Evolutionary conservation across 164 flowering plant genomes (phyloP).

Genomic region (Aristolochia fimbriata): DNA sequence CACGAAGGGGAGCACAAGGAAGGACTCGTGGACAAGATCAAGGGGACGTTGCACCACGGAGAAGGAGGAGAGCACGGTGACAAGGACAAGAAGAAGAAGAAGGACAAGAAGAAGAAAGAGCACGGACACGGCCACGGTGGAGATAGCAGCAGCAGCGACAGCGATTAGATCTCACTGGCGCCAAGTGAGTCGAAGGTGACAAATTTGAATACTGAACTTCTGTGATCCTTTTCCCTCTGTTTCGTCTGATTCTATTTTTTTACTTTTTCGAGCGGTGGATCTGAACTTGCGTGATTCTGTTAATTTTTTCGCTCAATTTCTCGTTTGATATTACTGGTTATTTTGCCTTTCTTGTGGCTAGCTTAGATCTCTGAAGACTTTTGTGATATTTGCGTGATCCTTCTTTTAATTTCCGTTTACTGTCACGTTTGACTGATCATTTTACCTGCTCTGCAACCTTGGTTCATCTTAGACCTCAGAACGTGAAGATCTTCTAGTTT

Average conservation of each 20-base stretch:
- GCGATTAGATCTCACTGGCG: slow-evolving; percentile 16
- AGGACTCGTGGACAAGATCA: slow-evolving; percentile 24
- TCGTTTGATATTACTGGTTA: no score
- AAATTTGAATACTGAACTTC: neutral
- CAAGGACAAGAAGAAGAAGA: slow-evolving; percentile 24
- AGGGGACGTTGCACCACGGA: slow-evolving; percentile 24
- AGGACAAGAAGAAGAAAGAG: slow-evolving; percentile 16
- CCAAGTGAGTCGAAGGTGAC: neutral
- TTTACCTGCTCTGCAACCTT: no score
- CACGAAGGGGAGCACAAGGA: slow-evolving; percentile 16
- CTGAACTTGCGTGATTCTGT: neutral
- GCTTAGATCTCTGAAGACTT: no score
- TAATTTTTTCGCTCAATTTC: no score
- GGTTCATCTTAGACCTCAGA: no score
- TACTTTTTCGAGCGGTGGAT: neutral
- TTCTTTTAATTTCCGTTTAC: no score
- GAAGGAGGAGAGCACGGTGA: neutral
- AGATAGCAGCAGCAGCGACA: slow-evolving; percentile 48
- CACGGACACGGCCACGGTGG: slow-evolving; percentile 11
- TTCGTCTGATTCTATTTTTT: neutral
- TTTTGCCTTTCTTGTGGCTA: no score
- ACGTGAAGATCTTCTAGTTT: no score
- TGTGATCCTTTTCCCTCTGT: neutral
- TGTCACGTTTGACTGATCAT: no score
- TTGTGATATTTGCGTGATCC: no score